Evolutionary conservation across 2,329 filamentous ascomycete species (phyloP).

Genomic region (Scolecobasidium constrictum): DNA sequence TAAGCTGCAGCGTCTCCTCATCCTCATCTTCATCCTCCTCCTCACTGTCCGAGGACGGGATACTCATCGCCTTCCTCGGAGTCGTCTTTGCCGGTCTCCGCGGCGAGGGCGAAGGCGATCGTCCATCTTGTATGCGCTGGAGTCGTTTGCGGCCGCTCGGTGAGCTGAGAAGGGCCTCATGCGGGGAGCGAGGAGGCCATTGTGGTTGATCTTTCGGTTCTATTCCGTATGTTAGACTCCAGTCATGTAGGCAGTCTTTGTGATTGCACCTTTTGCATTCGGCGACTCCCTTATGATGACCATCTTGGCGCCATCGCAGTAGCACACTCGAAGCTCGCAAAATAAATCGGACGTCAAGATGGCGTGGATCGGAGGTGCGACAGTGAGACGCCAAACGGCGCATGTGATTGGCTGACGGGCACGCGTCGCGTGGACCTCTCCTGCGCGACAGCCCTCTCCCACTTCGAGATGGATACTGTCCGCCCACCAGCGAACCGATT

Average conservation of each 20-base stretch:
- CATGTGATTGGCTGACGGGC: background rate
- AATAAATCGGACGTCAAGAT: no score
- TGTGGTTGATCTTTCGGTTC: conserved; percentile 27
- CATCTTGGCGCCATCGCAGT: conserved; percentile 8
- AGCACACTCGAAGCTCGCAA: no score
- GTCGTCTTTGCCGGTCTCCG: conserved; percentile 18
- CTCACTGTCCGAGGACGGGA: conserved; percentile 30
- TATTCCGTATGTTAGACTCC: conserved; percentile 13
- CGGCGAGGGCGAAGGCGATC: conserved; percentile 48
- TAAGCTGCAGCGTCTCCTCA: conserved; percentile 78
- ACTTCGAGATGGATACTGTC: no score
- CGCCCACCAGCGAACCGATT: no score
- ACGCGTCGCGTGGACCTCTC: background rate
- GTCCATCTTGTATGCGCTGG: background rate
- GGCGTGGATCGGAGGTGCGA: no score
- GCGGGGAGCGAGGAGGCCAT: conserved; percentile 54
- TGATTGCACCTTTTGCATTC: conserved; percentile 25
- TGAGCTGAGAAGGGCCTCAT: conserved; percentile 53
- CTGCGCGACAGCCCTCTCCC: no score
- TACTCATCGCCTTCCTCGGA: conserved; percentile 4
- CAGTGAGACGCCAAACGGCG: no score
- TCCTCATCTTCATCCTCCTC: conserved; percentile 62
- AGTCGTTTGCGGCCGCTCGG: conserved; percentile 55
- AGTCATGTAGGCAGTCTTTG: background rate
- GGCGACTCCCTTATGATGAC: conserved; percentile 39